Evolutionary conservation across 2,329 filamentous ascomycete species (phyloP).

Genomic region (Cladosporium sp.): DNA sequence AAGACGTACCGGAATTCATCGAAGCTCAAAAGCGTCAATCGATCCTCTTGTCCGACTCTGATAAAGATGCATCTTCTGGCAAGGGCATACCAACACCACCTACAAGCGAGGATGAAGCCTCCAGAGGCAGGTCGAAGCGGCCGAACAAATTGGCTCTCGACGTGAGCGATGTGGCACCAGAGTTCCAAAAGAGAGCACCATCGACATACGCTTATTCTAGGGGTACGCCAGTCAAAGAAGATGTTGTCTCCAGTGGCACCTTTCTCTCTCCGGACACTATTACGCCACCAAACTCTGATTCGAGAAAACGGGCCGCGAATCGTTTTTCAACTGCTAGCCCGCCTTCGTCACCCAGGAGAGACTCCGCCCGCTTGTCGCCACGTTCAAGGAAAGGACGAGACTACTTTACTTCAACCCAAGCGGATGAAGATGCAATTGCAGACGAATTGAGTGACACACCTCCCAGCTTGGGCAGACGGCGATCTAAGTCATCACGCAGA

Average conservation of each 20-base stretch:
- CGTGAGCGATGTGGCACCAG: conserved; percentile 32
- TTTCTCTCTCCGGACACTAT: conserved; percentile 48
- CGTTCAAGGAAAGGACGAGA: conserved; percentile 20
- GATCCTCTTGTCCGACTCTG: conserved; percentile 46
- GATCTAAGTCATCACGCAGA: conserved; percentile 6
- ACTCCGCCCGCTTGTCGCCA: conserved; percentile 23
- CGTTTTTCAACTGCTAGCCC: conserved; percentile 14
- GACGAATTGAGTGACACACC: conserved; percentile 15
- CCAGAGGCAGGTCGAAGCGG: conserved; percentile 21
- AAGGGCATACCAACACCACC: conserved; percentile 30
- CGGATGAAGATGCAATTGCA: conserved; percentile 24
- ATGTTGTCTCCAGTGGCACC: conserved; percentile 37
- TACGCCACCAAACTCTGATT: conserved; percentile 33
- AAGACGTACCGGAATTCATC: conserved; percentile 47
- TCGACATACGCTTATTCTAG: conserved; percentile 45
- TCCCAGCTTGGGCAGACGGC: background rate
- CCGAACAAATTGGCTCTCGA: conserved; percentile 33
- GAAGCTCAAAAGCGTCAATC: conserved; percentile 56
- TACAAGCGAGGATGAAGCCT: conserved; percentile 35
- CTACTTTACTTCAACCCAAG: conserved; percentile 20
- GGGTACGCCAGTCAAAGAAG: conserved; percentile 29
- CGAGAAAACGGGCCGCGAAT: conserved; percentile 2
- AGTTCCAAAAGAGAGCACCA: conserved; percentile 38
- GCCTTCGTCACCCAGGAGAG: conserved; percentile 23
- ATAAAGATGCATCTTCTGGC: conserved; percentile 14